Conservation (phyloP, 2,329 filamentous ascomycete species). For the Blumeriella jaapii region DNA sequence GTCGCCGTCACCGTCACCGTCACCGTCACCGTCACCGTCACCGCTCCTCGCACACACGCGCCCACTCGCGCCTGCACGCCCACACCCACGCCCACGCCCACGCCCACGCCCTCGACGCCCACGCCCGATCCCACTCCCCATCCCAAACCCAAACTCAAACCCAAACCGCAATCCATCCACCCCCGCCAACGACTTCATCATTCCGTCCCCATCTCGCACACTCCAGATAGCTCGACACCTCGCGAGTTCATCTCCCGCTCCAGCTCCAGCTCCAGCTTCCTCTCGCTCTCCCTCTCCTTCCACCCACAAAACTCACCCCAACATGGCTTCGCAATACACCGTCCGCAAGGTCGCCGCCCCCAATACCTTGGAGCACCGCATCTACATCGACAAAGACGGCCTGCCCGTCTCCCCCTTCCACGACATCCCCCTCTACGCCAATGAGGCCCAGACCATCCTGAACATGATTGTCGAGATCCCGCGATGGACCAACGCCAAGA, state of each 20-base stretch:
- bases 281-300: constrained; percentile 9
- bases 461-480: constrained; percentile 99
- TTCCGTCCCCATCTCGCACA: constrained; percentile 19
- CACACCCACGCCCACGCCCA: too few relatives aligned
- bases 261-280: constrained; percentile 14
- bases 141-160: neutral
- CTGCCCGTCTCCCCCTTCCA: constrained; percentile 90
- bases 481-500: constrained; percentile 99
- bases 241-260: constrained; percentile 28
- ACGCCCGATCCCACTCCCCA: too few relatives aligned
- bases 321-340: constrained; percentile 45
- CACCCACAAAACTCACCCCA: constrained; percentile 1
- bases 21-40: too few relatives aligned
- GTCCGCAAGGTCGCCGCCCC: constrained; percentile 79
- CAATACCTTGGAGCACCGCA: constrained; percentile 92
- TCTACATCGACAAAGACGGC: constrained; percentile 98
- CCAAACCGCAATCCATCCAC: constrained; percentile 7
- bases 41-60: too few relatives aligned
- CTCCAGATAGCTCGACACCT: constrained; percentile 37
- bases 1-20: too few relatives aligned
- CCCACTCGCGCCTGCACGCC: too few relatives aligned
- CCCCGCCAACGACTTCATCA: constrained; percentile 6
- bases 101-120: too few relatives aligned
- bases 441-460: constrained; percentile 85
- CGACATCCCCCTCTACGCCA: constrained; percentile 96